Base-by-base conservation (phyloP, 2,329 filamentous ascomycete species). In the Aspergillus awamori region DNA sequence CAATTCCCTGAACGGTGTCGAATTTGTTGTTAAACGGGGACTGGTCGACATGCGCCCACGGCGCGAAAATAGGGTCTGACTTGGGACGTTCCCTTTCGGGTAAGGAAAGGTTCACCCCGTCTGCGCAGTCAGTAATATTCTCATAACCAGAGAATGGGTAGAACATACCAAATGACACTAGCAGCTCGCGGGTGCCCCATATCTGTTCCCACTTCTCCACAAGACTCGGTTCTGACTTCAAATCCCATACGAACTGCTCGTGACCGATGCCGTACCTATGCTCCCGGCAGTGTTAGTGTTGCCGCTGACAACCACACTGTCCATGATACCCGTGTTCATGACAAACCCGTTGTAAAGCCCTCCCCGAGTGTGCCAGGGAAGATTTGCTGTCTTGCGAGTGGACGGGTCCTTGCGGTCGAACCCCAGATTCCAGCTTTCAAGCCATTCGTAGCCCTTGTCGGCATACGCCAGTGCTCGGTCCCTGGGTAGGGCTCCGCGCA, bases 161-260 rank as follows among this genome's bases (percentile, higher is more conserved):
- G 17, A 24, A 7, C n/a, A 3, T 17, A 53, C 49, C 49, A 15
- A 36, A 53, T 7, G 49, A 53, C 8, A 53, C 49, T 7, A 53
- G 26, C 1, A 53, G 22, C 26, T 53, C 28, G 26, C 36, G n/a
- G 2, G 49, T 53, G 4, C 49, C 30, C 49, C 49, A 53, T 4
- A 53, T 13, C 17, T 53, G 49, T 5, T 28, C 49, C 11, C 33
- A 53, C n/a, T 36, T 33, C 5, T 53, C 49, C 17, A 53, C 33
- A 3, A 53, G 49, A 2, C 13, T 30, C 8, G 49, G 30, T n/a
- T 53, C 49, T 10, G 49, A 53, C 15, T 53, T 53, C 28, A 53
- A 38, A 8, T 53, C 28, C 49, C 49, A 53, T 8, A 53, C 49
- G 30, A 53, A 53, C 49, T 53, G 49, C 17, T 53, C 49, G 26